Conservation (phyloP, 352 stramenopile species). For the Phytophthora boehmeriae region DNA sequence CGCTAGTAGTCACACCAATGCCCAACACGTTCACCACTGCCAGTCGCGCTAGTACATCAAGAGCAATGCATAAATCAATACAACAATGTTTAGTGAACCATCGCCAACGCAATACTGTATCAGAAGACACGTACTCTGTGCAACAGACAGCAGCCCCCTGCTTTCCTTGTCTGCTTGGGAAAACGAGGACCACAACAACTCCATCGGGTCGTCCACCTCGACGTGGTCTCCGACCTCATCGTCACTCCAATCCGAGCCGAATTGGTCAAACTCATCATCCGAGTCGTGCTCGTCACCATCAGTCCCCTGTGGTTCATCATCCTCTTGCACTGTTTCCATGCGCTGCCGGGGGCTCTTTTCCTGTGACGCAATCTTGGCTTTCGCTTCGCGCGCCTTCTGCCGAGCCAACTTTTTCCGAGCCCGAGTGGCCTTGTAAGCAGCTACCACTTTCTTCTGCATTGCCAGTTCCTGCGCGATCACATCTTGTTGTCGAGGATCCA, state of each 20-base stretch:
- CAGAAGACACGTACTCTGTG: no score
- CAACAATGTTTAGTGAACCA: no score
- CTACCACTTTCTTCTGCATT: conserved; percentile 75
- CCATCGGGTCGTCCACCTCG: conserved; percentile 65
- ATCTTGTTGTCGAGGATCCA: conserved; percentile 61
- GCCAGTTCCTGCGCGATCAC: conserved; percentile 48
- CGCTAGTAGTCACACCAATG: conserved; percentile 49
- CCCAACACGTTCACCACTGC: conserved; percentile 72
- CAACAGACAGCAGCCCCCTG: conserved; percentile 48
- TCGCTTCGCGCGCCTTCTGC: conserved; percentile 56
- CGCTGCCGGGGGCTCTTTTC: no score
- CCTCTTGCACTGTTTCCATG: conserved; percentile 78
- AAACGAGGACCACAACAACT: conserved; percentile 74
- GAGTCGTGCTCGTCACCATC: conserved; percentile 39
- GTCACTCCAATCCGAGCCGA: conserved; percentile 54
- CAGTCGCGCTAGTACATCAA: conserved; percentile 44
- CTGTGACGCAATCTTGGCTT: conserved; percentile 34
- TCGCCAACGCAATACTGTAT: no score
- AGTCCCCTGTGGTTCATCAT: conserved; percentile 34
- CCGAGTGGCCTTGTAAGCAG: conserved; percentile 66
- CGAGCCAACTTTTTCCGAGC: conserved; percentile 66
- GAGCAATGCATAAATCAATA: neutral
- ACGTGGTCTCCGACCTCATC: conserved; percentile 44
- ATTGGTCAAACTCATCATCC: conserved; percentile 56
- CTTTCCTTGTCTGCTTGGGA: conserved; percentile 46